These are phyloP conservation scores for Pezicula radicicola DNA, from an alignment of 2,329 filamentous ascomycete genomes.

Conservation along the genomic window DNA sequence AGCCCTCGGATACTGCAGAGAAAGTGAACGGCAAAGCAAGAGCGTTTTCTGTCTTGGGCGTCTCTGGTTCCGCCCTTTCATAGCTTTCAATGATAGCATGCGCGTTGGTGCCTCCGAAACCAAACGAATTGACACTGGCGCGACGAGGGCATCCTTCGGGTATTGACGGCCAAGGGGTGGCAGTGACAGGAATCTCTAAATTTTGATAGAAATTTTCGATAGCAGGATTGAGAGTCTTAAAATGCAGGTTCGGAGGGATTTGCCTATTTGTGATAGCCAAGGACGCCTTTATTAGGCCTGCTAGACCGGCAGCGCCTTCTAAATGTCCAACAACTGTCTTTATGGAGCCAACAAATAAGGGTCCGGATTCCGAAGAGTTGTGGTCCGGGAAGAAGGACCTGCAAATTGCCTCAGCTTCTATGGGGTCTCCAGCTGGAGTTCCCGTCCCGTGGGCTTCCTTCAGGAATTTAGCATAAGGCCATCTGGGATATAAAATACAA, in stretches of 20 bases:
- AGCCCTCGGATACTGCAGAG: neutral
- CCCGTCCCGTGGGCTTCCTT: constrained; percentile 14
- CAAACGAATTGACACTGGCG: constrained; percentile 28
- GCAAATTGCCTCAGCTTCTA: constrained; percentile 10
- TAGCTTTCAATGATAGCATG: constrained; percentile 32
- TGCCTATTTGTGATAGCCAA: constrained; percentile 24
- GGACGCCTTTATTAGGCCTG: constrained; percentile 4
- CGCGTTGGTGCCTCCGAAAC: constrained; percentile 43
- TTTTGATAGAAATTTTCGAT: constrained; percentile 27
- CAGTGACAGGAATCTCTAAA: constrained; percentile 20
- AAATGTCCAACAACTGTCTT: constrained; percentile 19
- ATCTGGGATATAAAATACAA: neutral
- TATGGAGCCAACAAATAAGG: constrained; percentile 7
- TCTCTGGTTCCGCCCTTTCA: neutral
- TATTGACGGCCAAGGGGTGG: constrained; percentile 4
- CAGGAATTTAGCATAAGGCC: neutral
- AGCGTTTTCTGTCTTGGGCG: neutral
- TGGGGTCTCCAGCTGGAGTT: constrained; percentile 13
- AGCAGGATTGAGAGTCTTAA: constrained; percentile 9
- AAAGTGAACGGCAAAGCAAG: neutral
- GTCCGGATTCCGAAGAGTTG: neutral
- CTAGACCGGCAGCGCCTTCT: constrained; percentile 7
- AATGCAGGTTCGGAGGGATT: constrained; percentile 22
- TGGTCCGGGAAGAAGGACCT: neutral
- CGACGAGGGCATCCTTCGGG: constrained; percentile 1